A percentile compares a stretch with the other conserved stretches of the same genome.
Conservation (phyloP, 306 rosid genomes). For the Macrotyloma uniflorum region DNA sequence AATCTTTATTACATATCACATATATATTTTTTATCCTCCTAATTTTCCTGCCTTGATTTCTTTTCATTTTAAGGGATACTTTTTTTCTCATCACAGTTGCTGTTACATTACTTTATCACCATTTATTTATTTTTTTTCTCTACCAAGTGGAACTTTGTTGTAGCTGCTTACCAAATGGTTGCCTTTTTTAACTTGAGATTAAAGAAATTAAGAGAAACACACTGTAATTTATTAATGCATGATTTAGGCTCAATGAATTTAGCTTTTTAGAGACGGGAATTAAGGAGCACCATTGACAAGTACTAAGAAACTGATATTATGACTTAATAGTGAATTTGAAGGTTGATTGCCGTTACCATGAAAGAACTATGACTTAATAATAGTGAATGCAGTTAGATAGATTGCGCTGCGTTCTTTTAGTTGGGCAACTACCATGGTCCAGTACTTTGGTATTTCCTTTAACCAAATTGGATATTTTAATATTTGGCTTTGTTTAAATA, state of each 20-base stretch:
- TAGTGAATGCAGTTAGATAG: too few relatives aligned
- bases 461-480: too few relatives aligned
- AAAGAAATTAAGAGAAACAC: neutral
- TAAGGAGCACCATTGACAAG: neutral
- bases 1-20: slow-evolving; percentile 32
- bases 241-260: neutral
- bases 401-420: too few relatives aligned
- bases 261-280: neutral
- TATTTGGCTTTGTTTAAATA: neutral
- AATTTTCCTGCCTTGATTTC: slow-evolving; percentile 11
- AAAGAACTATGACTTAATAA: too few relatives aligned
- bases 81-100: slow-evolving; percentile 44
- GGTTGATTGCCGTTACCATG: too few relatives aligned
- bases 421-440: too few relatives aligned
- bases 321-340: too few relatives aligned
- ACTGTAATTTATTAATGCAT: neutral
- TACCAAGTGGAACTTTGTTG: neutral
- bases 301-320: neutral
- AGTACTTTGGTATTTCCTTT: too few relatives aligned
- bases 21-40: neutral
- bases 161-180: slow-evolving; percentile 4
- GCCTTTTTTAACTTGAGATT: neutral
- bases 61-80: slow-evolving; percentile 33
- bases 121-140: slow-evolving; percentile 32
- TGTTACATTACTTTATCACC: slow-evolving; percentile 37